phyloP scores from a whole-genome alignment of 176 grass and related monocot genomes.

The Oryza rufipogon region DNA sequence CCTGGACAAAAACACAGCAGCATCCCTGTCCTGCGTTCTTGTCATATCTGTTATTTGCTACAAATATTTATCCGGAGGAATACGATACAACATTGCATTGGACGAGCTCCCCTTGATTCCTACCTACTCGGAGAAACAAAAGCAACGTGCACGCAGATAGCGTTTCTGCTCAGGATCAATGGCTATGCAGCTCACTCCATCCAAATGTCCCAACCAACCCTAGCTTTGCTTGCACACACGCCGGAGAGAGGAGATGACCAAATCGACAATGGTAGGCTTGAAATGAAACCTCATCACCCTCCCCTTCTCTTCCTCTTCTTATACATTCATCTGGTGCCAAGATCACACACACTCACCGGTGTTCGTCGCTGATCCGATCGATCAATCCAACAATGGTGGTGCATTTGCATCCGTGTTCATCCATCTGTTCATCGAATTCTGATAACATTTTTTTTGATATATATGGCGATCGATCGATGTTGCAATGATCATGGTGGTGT shows the following conservation, averaged over 20 bases:
- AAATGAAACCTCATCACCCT: too few relatives aligned
- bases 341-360: background rate
- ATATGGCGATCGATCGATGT: too few relatives aligned
- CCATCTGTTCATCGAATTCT: background rate
- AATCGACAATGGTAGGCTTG: background rate
- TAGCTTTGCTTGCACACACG: conserved; percentile 26
- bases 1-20: background rate
- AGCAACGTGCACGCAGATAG: conserved; percentile 5
- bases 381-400: conserved; percentile 43
- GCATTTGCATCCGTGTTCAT: background rate
- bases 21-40: background rate
- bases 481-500: background rate
- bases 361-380: background rate
- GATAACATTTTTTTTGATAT: background rate
- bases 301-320: background rate
- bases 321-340: background rate
- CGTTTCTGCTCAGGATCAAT: conserved; percentile 34
- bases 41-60: background rate
- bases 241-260: background rate
- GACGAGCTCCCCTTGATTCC: background rate
- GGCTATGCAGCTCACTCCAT: conserved; percentile 29
- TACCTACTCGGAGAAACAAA: conserved; percentile 32
- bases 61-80: background rate
- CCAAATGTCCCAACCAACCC: conserved; percentile 48
- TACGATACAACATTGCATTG: conserved; percentile 14